Evolutionary conservation across 2,329 filamentous ascomycete genomes (phyloP), one percentile per base, ranked within the genome.

Genomic region (Knoxdaviesia proteae): DNA sequence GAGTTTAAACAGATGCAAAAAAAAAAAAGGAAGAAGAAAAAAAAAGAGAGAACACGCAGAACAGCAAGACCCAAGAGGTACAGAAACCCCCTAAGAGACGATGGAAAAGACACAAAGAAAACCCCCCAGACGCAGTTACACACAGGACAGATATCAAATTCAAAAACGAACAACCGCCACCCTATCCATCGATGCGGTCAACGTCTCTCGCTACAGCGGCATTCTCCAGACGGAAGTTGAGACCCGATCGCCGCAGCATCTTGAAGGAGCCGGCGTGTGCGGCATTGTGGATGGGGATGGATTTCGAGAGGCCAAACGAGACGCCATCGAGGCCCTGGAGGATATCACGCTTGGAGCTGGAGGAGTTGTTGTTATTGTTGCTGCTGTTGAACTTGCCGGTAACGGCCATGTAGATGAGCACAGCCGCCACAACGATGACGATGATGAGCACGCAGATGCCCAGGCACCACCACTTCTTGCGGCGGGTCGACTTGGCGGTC

Each of bases 381-480:
- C 47, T 55, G 33, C 49, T 53, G 39, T 48, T 47, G 44, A 41
- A 50, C 52, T 47, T 54, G 49, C 47, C 47, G 3, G 38, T 48
- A 35, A 41, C 47, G 32, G 42, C 47, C 10, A 69, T 51, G 49
- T 67, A 70, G 42, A 67, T 58, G 43, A 67, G 61, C 6, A 74
- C 63, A 39, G 65, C 56, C 42, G 69, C 62, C 37, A 65, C 64
- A 38, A 74, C 61, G 39, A 75, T 57, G 42, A 66, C 50, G 38
- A 75, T 58, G 41, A 75, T 70, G 40, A 58, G 56, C 38, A 74
- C 67, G 51, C 68, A 63, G 54, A 94, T 84, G 53, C 79, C 77
- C 51, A 94, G 63, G 67, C 86, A 94, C 58, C 82, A 87, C 87
- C 86, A 94, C 80, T 94, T 94, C 84, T 92, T 93, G 65, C 77